These are phyloP conservation scores for Knoxia roxburghii DNA, from an alignment of 257 asterid genomes.

Conservation along the genomic window DNA sequence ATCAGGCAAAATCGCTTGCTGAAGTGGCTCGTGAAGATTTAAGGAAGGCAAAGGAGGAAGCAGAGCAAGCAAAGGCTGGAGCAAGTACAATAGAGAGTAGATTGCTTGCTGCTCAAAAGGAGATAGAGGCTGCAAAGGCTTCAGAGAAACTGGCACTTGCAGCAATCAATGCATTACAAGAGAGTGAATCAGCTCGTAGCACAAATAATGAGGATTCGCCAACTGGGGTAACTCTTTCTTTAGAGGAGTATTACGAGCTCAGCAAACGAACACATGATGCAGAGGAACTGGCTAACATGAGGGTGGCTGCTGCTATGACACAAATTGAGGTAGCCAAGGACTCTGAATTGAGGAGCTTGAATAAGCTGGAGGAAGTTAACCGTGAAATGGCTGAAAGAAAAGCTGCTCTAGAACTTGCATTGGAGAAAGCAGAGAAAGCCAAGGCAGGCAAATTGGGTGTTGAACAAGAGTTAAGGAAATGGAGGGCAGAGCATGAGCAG, in stretches of 20 bases:
- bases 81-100: conserved; percentile 57
- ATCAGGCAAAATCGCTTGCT: conserved; percentile 45
- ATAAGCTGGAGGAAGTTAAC: conserved; percentile 65
- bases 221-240: conserved; percentile 51
- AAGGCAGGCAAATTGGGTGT: conserved; percentile 69
- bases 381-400: conserved; percentile 45
- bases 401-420: conserved; percentile 48
- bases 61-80: conserved; percentile 66
- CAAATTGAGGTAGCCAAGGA: conserved; percentile 81
- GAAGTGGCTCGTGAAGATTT: conserved; percentile 54
- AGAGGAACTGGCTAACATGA: conserved; percentile 66
- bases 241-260: conserved; percentile 81
- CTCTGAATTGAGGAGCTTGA: conserved; percentile 59
- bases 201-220: conserved; percentile 41
- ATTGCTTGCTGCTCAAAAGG: conserved; percentile 71
- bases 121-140: conserved; percentile 89
- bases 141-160: conserved; percentile 80
- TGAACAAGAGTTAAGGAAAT: conserved; percentile 77
- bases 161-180: conserved; percentile 68
- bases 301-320: conserved; percentile 59
- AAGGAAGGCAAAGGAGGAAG: conserved; percentile 63
- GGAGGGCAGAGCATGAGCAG: conserved; percentile 82
- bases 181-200: conserved; percentile 60
- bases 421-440: conserved; percentile 67
- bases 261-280: conserved; percentile 87